Base-by-base conservation (phyloP, 2,329 filamentous ascomycete species). In the Aspergillus tamarii region DNA sequence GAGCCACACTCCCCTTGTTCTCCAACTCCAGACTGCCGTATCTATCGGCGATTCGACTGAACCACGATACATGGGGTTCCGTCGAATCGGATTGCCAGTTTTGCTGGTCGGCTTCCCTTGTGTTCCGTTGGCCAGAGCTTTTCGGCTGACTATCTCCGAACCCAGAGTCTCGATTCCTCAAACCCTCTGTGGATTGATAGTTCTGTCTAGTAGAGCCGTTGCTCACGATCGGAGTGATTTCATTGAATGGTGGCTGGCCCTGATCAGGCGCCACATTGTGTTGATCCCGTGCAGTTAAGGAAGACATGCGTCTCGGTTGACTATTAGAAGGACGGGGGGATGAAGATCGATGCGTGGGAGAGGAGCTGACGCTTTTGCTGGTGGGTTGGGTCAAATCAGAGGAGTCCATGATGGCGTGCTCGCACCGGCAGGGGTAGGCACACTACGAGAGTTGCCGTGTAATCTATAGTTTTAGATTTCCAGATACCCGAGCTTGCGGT, bases 1-100 rank as follows among this genome's bases (percentile, higher is more conserved):
- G 78, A 39, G 88, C 88, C 26, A 89, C 87, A 69, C 85, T 88
- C 19, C 87, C 88, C 73, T 89, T 89, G 67, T 90, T 90, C 67
- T 89, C 88, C 57, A 89, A 74, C 72, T 89, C 87, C 36, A 89
- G 78, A 64, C 83, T 85, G 21, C 87, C 87, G 68, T 87, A 89
- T 69, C 86, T 87, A 48, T 88, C 86, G 45, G 83, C 77, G 11
- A 85, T 67, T 16, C 71, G 73, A 62, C 78, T 80, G 78, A 83
- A 86, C 81, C 84, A 84, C 23, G 74, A 67, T 9, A 64, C 62
- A n/a, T 60, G 64, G 23, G 63, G 63, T 45, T 72, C 67, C 36
- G 66, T 46, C 32, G 67, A 46, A 9, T 66, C 64, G 9, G 57
- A 32, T 30, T 48, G 64, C 14, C 46, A 21, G 26, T 60, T 30